Percentiles rank a stretch among this genome's conserved stretches.
Evolutionary conservation across 371 early-diverging fungal genomes (phyloP).

Genomic region (Dichotomocladium elegans): DNA sequence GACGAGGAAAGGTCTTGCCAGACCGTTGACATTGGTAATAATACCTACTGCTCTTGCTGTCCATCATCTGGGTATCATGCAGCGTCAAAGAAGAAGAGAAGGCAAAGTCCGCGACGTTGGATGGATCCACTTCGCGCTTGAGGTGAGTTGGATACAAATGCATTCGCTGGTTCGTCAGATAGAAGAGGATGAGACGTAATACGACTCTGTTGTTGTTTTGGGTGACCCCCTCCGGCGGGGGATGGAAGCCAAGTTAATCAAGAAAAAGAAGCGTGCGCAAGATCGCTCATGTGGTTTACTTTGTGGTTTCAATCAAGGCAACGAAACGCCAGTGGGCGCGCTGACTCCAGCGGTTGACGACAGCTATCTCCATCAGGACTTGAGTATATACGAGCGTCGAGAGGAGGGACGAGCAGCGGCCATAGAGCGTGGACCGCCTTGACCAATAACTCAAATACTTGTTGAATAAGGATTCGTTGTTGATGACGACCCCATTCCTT

Average conservation of each 20-base stretch:
- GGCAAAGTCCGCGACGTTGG: too few relatives aligned
- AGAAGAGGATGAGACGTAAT: constrained; percentile 57
- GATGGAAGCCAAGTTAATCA: too few relatives aligned
- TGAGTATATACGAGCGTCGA: constrained; percentile 76
- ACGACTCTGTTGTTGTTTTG: too few relatives aligned
- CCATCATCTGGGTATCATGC: too few relatives aligned
- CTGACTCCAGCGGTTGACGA: constrained; percentile 64
- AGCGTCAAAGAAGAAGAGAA: too few relatives aligned
- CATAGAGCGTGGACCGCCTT: constrained; percentile 43
- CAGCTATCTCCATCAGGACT: constrained; percentile 83
- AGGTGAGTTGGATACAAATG: constrained; percentile 61
- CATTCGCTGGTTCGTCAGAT: constrained; percentile 62
- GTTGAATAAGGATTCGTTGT: constrained; percentile 69
- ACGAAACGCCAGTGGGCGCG: constrained; percentile 66
- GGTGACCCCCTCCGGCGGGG: too few relatives aligned
- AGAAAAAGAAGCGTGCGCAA: too few relatives aligned
- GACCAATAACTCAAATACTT: constrained; percentile 72
- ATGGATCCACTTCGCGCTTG: constrained; percentile 66
- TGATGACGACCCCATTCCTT: too few relatives aligned
- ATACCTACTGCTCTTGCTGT: too few relatives aligned
- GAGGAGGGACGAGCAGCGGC: constrained; percentile 55
- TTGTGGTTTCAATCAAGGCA: constrained; percentile 65
- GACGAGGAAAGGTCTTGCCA: not conserved
- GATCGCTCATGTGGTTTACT: too few relatives aligned
- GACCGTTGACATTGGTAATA: too few relatives aligned